Conservation (phyloP, 108 stramenopile species). For the Cyclostephanos tholiformis region DNA sequence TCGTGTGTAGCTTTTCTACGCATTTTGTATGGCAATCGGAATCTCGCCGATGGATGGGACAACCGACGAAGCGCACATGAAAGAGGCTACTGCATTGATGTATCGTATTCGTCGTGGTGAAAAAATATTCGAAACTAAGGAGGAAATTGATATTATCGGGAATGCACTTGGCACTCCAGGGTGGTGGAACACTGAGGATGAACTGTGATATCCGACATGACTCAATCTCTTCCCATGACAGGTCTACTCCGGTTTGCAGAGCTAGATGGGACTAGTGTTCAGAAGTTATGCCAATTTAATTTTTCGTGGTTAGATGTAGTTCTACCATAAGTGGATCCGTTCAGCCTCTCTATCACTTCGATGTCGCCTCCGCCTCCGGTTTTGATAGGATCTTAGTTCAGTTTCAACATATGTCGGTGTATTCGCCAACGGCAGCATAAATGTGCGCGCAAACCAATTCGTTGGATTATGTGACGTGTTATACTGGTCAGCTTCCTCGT, state of each 20-base stretch:
- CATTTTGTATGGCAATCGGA: constrained; percentile 55
- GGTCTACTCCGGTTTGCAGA: too few species aligned
- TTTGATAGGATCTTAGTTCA: constrained; percentile 3
- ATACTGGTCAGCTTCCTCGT: not conserved
- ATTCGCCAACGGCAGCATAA: not conserved
- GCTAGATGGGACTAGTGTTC: too few species aligned
- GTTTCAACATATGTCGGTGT: not conserved
- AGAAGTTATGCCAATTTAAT: too few species aligned
- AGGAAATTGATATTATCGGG: constrained; percentile 30
- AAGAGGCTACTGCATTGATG: constrained; percentile 43
- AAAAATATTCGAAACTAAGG: constrained; percentile 29
- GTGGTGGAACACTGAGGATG: constrained; percentile 23
- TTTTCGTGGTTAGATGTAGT: too few species aligned
- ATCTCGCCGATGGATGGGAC: constrained; percentile 52
- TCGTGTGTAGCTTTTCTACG: constrained; percentile 40
- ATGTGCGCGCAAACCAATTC: not conserved
- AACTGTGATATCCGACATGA: not conserved
- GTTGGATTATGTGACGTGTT: constrained; percentile 1
- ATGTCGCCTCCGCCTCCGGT: not conserved
- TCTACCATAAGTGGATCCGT: too few species aligned
- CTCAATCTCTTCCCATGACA: too few species aligned
- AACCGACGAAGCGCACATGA: constrained; percentile 43
- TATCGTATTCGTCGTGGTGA: constrained; percentile 44
- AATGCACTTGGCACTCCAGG: constrained; percentile 29
- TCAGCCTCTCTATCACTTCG: not conserved